Evolutionary conservation across 208 protist species (phyloP).

Genomic region (Trypanosoma rangeli): DNA sequence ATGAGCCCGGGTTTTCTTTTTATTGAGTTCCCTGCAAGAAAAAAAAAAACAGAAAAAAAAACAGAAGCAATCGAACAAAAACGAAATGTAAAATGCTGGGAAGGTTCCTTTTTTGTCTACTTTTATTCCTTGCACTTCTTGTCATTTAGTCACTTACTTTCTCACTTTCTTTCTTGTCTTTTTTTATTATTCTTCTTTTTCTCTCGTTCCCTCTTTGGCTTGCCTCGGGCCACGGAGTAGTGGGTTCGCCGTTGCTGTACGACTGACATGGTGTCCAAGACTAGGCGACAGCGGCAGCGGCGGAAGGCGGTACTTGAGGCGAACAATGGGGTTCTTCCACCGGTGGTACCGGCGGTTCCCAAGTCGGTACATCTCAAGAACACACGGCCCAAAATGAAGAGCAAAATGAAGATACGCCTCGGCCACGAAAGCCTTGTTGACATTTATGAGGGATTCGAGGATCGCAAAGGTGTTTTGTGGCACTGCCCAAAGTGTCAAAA

Average conservation of each 20-base stretch:
- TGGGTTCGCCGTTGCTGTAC: not conserved
- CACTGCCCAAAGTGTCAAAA: conserved; percentile 65
- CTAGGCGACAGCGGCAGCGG: conserved; percentile 81
- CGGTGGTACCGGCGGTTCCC: conserved; percentile 55
- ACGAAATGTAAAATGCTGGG: not conserved
- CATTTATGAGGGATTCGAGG: conserved; percentile 87
- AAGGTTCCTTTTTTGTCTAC: not conserved
- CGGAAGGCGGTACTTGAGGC: conserved; percentile 61
- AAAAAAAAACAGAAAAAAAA: conserved; percentile 12
- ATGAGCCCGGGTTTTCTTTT: conserved; percentile 87
- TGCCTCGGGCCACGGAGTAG: not conserved
- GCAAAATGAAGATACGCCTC: conserved; percentile 89
- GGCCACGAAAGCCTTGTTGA: conserved; percentile 80
- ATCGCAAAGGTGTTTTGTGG: conserved; percentile 83
- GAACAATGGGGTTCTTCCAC: conserved; percentile 66
- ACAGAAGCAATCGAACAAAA: not conserved
- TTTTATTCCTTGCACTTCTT: not conserved
- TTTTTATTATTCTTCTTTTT: conserved; percentile 1
- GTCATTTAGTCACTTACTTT: not conserved
- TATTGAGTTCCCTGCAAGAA: conserved; percentile 37
- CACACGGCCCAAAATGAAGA: conserved; percentile 87
- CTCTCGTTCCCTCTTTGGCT: not conserved
- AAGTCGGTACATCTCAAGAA: conserved; percentile 90
- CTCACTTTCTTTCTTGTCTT: conserved; percentile 7
- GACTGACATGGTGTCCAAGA: conserved; percentile 85